phyloP scores from a whole-genome alignment of 2,329 filamentous ascomycete genomes.

The Pseudohalonectria lignicola region DNA sequence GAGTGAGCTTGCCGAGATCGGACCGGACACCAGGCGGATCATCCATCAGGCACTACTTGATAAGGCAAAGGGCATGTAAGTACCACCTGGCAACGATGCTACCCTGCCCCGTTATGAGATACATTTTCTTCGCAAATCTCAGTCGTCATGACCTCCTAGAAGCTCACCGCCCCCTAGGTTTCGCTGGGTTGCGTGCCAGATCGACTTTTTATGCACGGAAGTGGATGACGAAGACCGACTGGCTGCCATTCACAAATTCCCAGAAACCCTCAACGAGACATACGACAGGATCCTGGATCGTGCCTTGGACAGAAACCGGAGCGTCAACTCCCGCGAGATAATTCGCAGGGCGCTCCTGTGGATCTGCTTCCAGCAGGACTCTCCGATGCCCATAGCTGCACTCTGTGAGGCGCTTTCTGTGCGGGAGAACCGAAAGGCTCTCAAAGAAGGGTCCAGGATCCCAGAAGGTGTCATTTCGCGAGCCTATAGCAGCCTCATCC shows the following conservation, averaged over 20 bases:
- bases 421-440: not conserved
- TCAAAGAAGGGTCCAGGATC: not conserved
- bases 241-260: not conserved
- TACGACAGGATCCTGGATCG: slow-evolving; percentile 1
- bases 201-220: not conserved
- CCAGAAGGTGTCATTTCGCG: not conserved
- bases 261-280: not conserved
- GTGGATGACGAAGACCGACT: not conserved
- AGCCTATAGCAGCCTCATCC: slow-evolving; percentile 1
- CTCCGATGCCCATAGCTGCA: not conserved
- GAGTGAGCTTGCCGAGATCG: not conserved
- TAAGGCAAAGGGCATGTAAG: slow-evolving; percentile 1
- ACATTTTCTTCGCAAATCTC: too few species aligned
- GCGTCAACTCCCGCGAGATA: not conserved
- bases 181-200: slow-evolving; percentile 1
- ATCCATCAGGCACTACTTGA: not conserved
- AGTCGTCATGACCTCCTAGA: too few species aligned
- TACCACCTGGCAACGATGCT: too few species aligned
- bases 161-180: too few species aligned
- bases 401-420: not conserved
- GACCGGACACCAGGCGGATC: not conserved
- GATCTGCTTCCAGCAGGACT: not conserved
- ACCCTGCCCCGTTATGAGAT: too few species aligned
- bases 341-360: slow-evolving; percentile 1
- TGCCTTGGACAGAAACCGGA: not conserved